Evolutionary conservation across 2,329 filamentous ascomycete species (phyloP), one percentile per base, ranked within the genome.

Genomic region (Fusarium miscanthi): DNA sequence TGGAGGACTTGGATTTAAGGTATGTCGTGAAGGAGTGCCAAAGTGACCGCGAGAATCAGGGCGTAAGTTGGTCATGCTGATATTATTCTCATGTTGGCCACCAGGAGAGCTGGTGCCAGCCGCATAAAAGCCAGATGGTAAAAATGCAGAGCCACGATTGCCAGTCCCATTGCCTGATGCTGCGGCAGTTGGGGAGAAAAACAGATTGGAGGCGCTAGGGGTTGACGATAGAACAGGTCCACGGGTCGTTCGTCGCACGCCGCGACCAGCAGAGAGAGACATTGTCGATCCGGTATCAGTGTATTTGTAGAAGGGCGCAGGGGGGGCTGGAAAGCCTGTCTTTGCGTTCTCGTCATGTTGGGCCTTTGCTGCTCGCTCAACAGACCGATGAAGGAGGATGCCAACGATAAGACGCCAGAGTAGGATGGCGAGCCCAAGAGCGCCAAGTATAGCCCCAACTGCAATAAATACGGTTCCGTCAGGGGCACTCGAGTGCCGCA

Each of bases 401-500:
- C 93, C 94, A 66, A 98, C 91, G 62, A 98, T 88, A 56, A 88
- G 91, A 68, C 95, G 93, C 96, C 96, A 99, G 64, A 92, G 87
- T 17, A 99, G 87, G 48, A 98, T 89, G n/a, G 90, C 91, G 13
- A 94, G 85, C 16, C 91, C 94, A 72, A 98, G 89, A 73, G 94
- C 92, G 21, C 94, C 96, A 11, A 99, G 88, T 33, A 94, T 92
- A 31, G 94, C 93, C 49, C 96, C 96, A 2, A 98, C 96, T 27
- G 91, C 92, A 77, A 99, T 99, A 84, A 99, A 99, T 66, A 99
- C 92, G 8, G 95, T 98, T 60, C 96, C 96, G 78, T 98, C 93
- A 5, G 96, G 96, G 16, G 95, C 86, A 59, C 84, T 91, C 2
- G 94, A 97, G 77, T 92, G 91, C 79, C 95, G 92, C 94, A 98